phyloP scores from a whole-genome alignment of 2,329 filamentous ascomycete species.

The Diaporthe sp. region DNA sequence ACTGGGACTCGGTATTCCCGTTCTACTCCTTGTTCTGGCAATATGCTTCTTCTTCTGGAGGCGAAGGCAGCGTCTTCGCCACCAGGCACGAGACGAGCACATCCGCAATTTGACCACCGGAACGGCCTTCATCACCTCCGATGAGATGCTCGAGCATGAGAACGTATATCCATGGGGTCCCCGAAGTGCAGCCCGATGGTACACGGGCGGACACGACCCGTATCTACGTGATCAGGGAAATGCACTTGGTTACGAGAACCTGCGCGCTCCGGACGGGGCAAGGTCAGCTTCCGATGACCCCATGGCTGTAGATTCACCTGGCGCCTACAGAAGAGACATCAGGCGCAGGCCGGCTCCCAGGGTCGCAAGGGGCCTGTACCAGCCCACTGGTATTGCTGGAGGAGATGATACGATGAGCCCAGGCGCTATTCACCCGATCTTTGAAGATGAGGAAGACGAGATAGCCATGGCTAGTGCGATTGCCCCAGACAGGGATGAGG shows the following conservation, averaged over 20 bases:
- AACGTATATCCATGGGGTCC: constrained; percentile 50
- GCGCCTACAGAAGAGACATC: constrained; percentile 41
- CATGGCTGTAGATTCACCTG: constrained; percentile 44
- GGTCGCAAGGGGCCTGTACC: constrained; percentile 54
- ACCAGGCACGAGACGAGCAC: constrained; percentile 55
- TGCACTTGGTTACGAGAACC: constrained; percentile 64
- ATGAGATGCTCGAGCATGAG: constrained; percentile 62
- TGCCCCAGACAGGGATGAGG: constrained; percentile 42
- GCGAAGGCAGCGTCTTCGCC: constrained; percentile 57
- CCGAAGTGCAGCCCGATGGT: constrained; percentile 52
- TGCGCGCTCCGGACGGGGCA: constrained; percentile 53
- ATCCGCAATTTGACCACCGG: constrained; percentile 34
- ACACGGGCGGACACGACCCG: constrained; percentile 59
- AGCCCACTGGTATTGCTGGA: constrained; percentile 49
- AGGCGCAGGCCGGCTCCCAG: constrained; percentile 47
- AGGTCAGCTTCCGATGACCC: constrained; percentile 48
- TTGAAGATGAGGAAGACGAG: constrained; percentile 71
- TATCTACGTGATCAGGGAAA: constrained; percentile 54
- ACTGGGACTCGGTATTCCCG: constrained; percentile 72
- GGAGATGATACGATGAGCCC: constrained; percentile 42
- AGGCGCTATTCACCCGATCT: constrained; percentile 69
- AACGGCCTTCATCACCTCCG: constrained; percentile 44
- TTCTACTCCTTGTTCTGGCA: constrained; percentile 60
- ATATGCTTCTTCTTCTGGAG: constrained; percentile 62
- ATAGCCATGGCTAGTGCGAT: constrained; percentile 44